Conservation (phyloP, 306 rosid genomes). For the Medicago lupulina region DNA sequence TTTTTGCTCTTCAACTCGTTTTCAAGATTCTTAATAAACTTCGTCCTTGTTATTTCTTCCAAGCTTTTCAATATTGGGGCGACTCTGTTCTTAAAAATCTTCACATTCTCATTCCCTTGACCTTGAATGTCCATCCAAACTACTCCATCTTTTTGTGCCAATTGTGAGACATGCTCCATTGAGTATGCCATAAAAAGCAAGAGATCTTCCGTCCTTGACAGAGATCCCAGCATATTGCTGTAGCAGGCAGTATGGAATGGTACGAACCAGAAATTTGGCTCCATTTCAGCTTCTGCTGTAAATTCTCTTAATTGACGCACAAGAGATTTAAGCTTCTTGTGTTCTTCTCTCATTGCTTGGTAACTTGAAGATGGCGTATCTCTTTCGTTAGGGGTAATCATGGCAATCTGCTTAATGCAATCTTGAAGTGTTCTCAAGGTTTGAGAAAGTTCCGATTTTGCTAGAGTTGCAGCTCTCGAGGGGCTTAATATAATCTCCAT, state of each 20-base stretch:
- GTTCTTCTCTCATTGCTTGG: conserved; percentile 49
- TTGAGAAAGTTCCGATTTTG: conserved; percentile 61
- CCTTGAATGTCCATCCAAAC: conserved; percentile 34
- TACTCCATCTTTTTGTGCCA: conserved; percentile 36
- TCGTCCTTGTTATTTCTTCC: conserved; percentile 44
- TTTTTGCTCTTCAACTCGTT: conserved; percentile 43
- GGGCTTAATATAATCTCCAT: conserved; percentile 64
- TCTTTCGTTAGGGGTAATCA: conserved; percentile 34
- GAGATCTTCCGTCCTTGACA: conserved; percentile 58
- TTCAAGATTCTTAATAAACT: conserved; percentile 46
- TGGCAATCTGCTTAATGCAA: conserved; percentile 49
- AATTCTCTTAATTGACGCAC: conserved; percentile 51
- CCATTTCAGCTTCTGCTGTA: conserved; percentile 65
- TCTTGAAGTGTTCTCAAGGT: conserved; percentile 55
- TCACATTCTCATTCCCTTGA: conserved; percentile 48
- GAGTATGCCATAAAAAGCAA: conserved; percentile 51
- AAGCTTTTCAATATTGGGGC: conserved; percentile 47
- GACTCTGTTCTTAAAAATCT: conserved; percentile 50
- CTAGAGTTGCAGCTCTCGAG: conserved; percentile 70
- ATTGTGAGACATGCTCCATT: conserved; percentile 49
- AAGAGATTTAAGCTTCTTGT: conserved; percentile 51
- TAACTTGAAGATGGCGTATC: conserved; percentile 39
- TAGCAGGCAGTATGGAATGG: conserved; percentile 66
- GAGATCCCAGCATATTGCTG: conserved; percentile 55
- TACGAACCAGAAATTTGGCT: conserved; percentile 83